These are phyloP conservation scores for Plantago elongata DNA, from an alignment of 257 asterid genomes.

Conservation along the genomic window DNA sequence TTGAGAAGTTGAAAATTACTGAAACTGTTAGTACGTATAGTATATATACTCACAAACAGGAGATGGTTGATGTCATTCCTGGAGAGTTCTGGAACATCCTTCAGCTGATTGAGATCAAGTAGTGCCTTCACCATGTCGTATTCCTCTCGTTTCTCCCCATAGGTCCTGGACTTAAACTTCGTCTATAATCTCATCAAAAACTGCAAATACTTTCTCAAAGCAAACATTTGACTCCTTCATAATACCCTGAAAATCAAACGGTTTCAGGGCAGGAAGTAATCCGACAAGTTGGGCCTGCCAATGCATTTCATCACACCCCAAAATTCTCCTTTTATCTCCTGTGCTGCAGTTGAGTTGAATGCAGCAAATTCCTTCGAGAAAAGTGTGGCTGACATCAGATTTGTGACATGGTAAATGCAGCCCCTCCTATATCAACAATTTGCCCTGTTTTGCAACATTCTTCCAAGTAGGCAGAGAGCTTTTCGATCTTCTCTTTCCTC, in stretches of 20 bases:
- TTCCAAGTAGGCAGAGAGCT: conserved; percentile 6
- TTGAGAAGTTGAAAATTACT: background rate
- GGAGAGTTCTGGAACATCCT: conserved; percentile 24
- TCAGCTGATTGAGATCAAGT: conserved; percentile 19
- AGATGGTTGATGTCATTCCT: conserved; percentile 27
- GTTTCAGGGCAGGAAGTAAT: conserved; percentile 7
- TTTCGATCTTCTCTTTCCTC: conserved; percentile 8
- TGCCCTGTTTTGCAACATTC: conserved; percentile 3
- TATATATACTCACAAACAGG: conserved; percentile 21
- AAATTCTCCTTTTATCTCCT: conserved; percentile 12
- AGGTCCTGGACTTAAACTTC: conserved; percentile 26
- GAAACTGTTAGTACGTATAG: background rate
- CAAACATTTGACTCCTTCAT: conserved; percentile 15
- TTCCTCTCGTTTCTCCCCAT: background rate
- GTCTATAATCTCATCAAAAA: conserved; percentile 32
- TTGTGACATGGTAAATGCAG: conserved; percentile 19
- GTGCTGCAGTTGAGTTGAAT: conserved; percentile 15
- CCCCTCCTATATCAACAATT: conserved; percentile 16
- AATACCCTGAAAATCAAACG: conserved; percentile 47
- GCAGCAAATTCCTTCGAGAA: conserved; percentile 15
- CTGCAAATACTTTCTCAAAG: conserved; percentile 28
- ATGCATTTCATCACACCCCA: background rate
- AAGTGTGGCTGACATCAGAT: conserved; percentile 14
- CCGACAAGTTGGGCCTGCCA: conserved; percentile 8
- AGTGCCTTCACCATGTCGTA: conserved; percentile 35